Evolutionary conservation across 2,329 filamentous ascomycete genomes (phyloP).

Genomic region (Tetracladium maxilliforme): DNA sequence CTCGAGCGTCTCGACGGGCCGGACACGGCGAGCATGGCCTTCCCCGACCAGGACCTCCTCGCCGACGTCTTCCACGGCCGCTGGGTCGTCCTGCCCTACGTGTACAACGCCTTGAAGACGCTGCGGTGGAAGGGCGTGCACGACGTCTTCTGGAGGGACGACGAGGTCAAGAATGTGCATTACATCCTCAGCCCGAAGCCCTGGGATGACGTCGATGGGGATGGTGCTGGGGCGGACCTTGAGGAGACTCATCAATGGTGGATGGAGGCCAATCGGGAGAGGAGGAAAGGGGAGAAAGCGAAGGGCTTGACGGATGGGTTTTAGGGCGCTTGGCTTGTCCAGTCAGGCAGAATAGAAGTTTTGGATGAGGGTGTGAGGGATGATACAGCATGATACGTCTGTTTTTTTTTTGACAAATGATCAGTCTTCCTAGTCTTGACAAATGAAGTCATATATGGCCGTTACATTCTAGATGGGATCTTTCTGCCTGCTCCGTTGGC

Average conservation of each 20-base stretch:
- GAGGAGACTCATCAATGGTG: conserved; percentile 41
- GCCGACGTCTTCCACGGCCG: conserved; percentile 36
- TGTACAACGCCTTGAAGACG: conserved; percentile 50
- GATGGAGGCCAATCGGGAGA: conserved; percentile 30
- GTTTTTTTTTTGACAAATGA: no score
- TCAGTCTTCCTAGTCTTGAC: no score
- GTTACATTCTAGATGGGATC: no score
- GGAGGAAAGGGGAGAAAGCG: conserved; percentile 23
- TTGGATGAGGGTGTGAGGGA: no score
- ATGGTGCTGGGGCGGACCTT: conserved; percentile 20
- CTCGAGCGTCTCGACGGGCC: conserved; percentile 29
- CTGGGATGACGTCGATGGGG: conserved; percentile 35
- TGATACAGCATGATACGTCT: no score
- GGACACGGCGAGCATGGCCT: conserved; percentile 31
- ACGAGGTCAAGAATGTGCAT: conserved; percentile 43
- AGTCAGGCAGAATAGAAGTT: no score
- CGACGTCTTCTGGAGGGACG: conserved; percentile 39
- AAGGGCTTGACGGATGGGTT: conserved; percentile 21
- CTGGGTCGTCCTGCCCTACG: conserved; percentile 43
- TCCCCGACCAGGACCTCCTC: conserved; percentile 44
- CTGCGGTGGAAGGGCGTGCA: conserved; percentile 37
- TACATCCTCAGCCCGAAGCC: conserved; percentile 48
- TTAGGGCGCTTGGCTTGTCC: no score
- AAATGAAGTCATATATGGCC: no score
- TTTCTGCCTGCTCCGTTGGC: no score